Evolutionary conservation across 2,329 filamentous ascomycete genomes (phyloP), one percentile per base, ranked within the genome.

Genomic region (Pseudogymnoascus sp.): DNA sequence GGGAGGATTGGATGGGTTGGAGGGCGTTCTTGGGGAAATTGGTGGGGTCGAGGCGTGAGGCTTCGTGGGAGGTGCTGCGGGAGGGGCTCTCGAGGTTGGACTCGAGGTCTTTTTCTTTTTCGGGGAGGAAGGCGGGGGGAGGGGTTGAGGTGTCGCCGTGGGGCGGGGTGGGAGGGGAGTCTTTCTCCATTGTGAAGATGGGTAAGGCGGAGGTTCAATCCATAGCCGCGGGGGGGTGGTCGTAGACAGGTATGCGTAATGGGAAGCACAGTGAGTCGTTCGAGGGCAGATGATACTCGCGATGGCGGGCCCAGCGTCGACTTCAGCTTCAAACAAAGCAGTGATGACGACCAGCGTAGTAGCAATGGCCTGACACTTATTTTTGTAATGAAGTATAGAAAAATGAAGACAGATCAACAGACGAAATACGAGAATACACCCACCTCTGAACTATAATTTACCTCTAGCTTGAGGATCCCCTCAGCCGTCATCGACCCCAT

Each of bases 1-100:
- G 66, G 7, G 68, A 6, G 12, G 62, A 42, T 12, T 18, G 25
- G 14, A 14, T 38, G 16, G 25, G 59, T 1, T 62, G 59, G n/a
- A 63, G 37, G n/a, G 18, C 37, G 7, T 60, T n/a, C 18, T 1
- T 28, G 8, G 25, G 28, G 0, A 56, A n/a, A 8, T 7, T 56
- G 47, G n/a, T 1, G n/a, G 14, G n/a, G 25, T 56, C 25, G 25
- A 56, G n/a, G 47, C 47, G 47, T 25, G 47, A 33, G 8, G 28
- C 47, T 31, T 56, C 47, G n/a, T 6, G 47, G 28, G 47, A 56
- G 25, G 25, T 56, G 28, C 47, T 33, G 28, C 47, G 47, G 10
- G 47, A 56, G n/a, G 47, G 25, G n/a, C 8, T 33, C 8, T 56
- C n/a, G 28, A 56, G 21, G 40, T 5, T 11, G 40, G 40, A 47